Evolutionary conservation across 306 rosid species (phyloP).

Genomic region (Lotus japonicus): DNA sequence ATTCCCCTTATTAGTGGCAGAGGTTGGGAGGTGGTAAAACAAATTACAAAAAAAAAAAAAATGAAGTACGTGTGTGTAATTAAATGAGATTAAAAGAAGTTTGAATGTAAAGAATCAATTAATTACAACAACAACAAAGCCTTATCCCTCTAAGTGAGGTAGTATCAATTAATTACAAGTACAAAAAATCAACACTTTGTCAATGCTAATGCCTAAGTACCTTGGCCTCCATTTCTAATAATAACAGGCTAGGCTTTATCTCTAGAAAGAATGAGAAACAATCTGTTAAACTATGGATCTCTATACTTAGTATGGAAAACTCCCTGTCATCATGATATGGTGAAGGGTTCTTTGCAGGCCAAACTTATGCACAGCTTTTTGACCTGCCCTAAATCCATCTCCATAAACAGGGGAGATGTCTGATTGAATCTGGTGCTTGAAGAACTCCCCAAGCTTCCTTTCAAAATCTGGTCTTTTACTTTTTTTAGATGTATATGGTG

Average conservation of each 20-base stretch:
- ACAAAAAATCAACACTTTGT: slow-evolving; percentile 28
- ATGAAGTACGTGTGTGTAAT: not conserved
- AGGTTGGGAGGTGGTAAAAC: too few relatives aligned
- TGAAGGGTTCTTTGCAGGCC: slow-evolving; percentile 81
- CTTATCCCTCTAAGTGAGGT: too few relatives aligned
- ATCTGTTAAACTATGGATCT: not conserved
- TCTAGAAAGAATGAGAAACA: slow-evolving; percentile 33
- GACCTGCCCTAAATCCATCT: slow-evolving; percentile 92
- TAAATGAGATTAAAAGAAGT: too few relatives aligned
- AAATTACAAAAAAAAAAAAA: not conserved
- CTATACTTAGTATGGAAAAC: slow-evolving; percentile 62
- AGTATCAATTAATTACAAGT: slow-evolving; percentile 29
- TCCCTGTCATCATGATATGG: slow-evolving; percentile 78
- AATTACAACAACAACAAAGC: slow-evolving; percentile 35
- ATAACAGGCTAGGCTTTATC: slow-evolving; percentile 47
- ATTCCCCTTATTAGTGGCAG: too few relatives aligned
- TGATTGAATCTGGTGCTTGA: slow-evolving; percentile 88
- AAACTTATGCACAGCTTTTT: slow-evolving; percentile 66
- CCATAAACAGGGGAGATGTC: slow-evolving; percentile 96
- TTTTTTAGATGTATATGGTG: slow-evolving; percentile 37
- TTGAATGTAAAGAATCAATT: too few relatives aligned
- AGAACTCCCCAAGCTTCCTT: slow-evolving; percentile 89
- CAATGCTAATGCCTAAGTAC: slow-evolving; percentile 35
- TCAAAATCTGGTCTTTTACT: slow-evolving; percentile 58
- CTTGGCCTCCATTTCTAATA: slow-evolving; percentile 48